These are phyloP conservation scores for Aspergillus nomiae DNA, from an alignment of 2,329 filamentous ascomycete genomes.

Conservation along the genomic window DNA sequence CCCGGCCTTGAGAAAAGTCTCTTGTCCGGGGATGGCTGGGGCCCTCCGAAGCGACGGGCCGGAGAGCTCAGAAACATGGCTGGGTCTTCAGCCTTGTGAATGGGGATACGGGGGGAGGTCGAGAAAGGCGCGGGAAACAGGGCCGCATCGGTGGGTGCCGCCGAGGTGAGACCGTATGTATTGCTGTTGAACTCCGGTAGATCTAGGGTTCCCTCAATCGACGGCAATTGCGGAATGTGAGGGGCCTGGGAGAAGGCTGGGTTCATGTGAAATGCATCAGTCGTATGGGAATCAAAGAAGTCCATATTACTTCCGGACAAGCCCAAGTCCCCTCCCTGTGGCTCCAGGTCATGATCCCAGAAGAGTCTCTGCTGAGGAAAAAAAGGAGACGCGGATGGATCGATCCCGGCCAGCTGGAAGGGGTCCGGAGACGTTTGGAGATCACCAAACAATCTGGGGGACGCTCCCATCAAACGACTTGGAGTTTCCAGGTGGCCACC, in stretches of 20 bases:
- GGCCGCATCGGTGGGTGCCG: slow-evolving; percentile 37
- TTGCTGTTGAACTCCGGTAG: slow-evolving; percentile 33
- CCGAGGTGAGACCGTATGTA: slow-evolving; percentile 31
- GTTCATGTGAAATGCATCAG: slow-evolving; percentile 21
- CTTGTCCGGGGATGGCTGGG: slow-evolving; percentile 34
- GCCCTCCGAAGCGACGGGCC: slow-evolving; percentile 48
- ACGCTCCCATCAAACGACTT: slow-evolving; percentile 46
- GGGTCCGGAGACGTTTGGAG: slow-evolving; percentile 61
- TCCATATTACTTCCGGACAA: slow-evolving; percentile 21
- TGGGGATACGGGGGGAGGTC: slow-evolving; percentile 45
- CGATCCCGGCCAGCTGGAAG: slow-evolving; percentile 55
- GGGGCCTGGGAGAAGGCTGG: slow-evolving; percentile 20
- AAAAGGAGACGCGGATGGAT: slow-evolving; percentile 58
- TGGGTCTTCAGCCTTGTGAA: slow-evolving; percentile 46
- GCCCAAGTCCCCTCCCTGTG: slow-evolving; percentile 20
- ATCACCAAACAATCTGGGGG: slow-evolving; percentile 53
- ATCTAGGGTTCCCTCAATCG: slow-evolving; percentile 37
- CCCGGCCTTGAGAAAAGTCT: slow-evolving; percentile 29
- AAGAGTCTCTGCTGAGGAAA: slow-evolving; percentile 57
- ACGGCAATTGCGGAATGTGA: slow-evolving; percentile 39
- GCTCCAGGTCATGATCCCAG: slow-evolving; percentile 47
- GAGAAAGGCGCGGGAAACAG: slow-evolving; percentile 48
- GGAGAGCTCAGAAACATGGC: slow-evolving; percentile 52
- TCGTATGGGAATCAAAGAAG: slow-evolving; percentile 23
- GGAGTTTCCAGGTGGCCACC: slow-evolving; percentile 46